Conservation (phyloP, 1,139 yeast species). For the Saccharomyces hybrid region DNA sequence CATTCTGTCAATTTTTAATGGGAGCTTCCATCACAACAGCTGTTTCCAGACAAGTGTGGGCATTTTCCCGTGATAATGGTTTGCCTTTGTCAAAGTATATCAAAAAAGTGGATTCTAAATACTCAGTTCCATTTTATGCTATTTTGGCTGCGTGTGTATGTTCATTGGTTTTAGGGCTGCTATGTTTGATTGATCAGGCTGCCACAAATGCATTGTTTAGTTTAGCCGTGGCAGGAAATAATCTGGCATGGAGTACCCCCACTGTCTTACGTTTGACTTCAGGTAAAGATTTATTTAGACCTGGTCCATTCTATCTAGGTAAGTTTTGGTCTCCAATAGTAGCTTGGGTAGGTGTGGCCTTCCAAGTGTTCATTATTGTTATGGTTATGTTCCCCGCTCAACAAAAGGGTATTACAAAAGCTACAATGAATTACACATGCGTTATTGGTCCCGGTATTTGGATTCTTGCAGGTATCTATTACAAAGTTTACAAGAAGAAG, state of each 20-base stretch:
- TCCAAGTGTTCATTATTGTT: conserved; percentile 37
- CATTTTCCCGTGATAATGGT: conserved; percentile 47
- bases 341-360: conserved; percentile 34
- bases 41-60: conserved; percentile 46
- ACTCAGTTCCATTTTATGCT: conserved; percentile 54
- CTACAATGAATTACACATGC: conserved; percentile 53
- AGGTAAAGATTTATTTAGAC: conserved; percentile 44
- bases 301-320: conserved; percentile 62
- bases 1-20: conserved; percentile 58
- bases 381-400: conserved; percentile 44
- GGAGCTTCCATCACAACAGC: conserved; percentile 52
- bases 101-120: conserved; percentile 41
- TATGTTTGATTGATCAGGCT: conserved; percentile 48
- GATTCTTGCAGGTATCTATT: conserved; percentile 41
- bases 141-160: conserved; percentile 45
- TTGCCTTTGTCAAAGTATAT: conserved; percentile 41
- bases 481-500: conserved; percentile 40
- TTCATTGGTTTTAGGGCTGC: conserved; percentile 45
- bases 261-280: conserved; percentile 41
- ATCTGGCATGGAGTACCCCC: conserved; percentile 54
- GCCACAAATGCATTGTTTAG: conserved; percentile 58
- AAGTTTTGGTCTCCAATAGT: conserved; percentile 38
- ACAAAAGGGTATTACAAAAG: conserved; percentile 33
- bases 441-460: conserved; percentile 46
- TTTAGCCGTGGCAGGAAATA: conserved; percentile 52